These are phyloP conservation scores for Euphorbia tirucalli DNA, from an alignment of 345 rosid species.

Conservation along the genomic window DNA sequence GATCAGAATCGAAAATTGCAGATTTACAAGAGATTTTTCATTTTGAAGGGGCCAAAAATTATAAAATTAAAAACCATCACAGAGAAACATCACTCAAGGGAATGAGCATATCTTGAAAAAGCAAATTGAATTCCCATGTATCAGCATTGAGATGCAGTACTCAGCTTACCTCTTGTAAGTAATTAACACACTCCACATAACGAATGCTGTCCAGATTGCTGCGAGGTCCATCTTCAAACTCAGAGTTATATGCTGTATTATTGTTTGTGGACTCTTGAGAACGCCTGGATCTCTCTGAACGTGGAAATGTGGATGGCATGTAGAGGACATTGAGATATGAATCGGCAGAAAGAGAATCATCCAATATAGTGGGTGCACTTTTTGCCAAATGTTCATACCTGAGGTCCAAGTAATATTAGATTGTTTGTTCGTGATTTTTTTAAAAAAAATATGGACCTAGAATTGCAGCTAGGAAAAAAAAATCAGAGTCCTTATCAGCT, in stretches of 20 bases:
- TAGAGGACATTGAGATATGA: constrained; percentile 87
- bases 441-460: background rate
- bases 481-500: background rate
- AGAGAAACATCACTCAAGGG: background rate
- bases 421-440: background rate
- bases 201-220: constrained; percentile 83
- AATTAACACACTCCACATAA: constrained; percentile 70
- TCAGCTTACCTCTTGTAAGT: constrained; percentile 79
- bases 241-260: constrained; percentile 44
- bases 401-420: constrained; percentile 20
- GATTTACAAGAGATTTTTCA: background rate
- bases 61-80: no score
- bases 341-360: constrained; percentile 95
- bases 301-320: constrained; percentile 97
- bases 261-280: constrained; percentile 55
- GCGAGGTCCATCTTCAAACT: constrained; percentile 75
- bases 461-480: background rate
- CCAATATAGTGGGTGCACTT: constrained; percentile 96
- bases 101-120: background rate
- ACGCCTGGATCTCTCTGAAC: constrained; percentile 81
- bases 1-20: background rate
- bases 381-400: constrained; percentile 98
- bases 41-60: background rate
- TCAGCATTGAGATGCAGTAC: background rate
- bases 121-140: background rate